phyloP scores from a whole-genome alignment of 805 yeast species.

The Wickerhamomyces hampshirensis region DNA sequence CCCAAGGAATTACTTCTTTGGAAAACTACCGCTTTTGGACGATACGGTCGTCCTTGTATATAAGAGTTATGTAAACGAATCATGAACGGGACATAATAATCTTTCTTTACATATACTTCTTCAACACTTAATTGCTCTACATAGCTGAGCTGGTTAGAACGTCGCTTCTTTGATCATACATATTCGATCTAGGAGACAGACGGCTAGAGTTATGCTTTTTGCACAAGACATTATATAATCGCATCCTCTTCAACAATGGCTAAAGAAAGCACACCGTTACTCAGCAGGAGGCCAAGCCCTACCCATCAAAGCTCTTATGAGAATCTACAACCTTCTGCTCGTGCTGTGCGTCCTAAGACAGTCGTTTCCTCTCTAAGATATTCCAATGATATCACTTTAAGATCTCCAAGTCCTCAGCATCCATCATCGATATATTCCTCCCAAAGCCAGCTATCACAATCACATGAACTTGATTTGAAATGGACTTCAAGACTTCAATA shows the following conservation, averaged over 20 bases:
- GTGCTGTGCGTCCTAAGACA: constrained; percentile 14
- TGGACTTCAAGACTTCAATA: constrained; percentile 41
- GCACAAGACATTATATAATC: too few relatives aligned
- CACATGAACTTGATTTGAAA: constrained; percentile 5
- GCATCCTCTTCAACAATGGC: neutral
- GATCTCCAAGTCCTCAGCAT: constrained; percentile 8
- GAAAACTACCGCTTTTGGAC: too few relatives aligned
- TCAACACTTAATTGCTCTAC: too few relatives aligned
- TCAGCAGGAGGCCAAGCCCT: constrained; percentile 5
- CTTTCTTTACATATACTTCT: too few relatives aligned
- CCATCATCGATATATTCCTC: constrained; percentile 12
- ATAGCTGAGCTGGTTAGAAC: too few relatives aligned
- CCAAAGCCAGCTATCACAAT: constrained; percentile 3
- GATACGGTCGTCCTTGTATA: too few relatives aligned
- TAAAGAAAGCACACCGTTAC: constrained; percentile 7
- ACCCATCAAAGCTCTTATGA: constrained; percentile 9
- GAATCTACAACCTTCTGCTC: constrained; percentile 7
- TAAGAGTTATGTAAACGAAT: too few relatives aligned
- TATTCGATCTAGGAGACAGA: too few relatives aligned
- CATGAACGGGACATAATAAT: too few relatives aligned
- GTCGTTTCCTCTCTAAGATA: constrained; percentile 14
- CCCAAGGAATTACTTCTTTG: too few relatives aligned
- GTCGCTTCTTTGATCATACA: too few relatives aligned
- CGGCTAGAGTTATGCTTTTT: too few relatives aligned
- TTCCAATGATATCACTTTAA: neutral